Percentiles rank a stretch among this genome's conserved stretches.
Evolutionary conservation across 371 early-diverging fungal species (phyloP).

Genomic region (Mucor indicus): DNA sequence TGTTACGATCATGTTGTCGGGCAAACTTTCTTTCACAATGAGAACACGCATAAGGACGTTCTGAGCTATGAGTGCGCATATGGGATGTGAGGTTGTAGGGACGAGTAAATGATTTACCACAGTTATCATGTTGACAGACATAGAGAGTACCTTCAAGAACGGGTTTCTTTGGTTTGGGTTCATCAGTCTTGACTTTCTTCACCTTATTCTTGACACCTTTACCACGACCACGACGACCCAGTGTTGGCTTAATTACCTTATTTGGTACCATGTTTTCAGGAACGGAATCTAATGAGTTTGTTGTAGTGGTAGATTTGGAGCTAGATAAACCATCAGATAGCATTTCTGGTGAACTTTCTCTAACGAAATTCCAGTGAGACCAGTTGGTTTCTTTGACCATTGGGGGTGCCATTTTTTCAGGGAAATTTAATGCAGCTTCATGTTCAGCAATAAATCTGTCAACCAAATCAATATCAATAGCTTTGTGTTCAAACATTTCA

Average conservation of each 20-base stretch:
- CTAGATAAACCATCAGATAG: too few relatives aligned
- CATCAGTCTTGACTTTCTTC: neutral
- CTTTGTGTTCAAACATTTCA: too few relatives aligned
- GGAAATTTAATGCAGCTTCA: slow-evolving; percentile 21
- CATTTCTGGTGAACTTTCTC: too few relatives aligned
- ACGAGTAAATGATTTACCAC: slow-evolving; percentile 65
- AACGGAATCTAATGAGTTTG: too few relatives aligned
- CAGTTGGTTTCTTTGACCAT: slow-evolving; percentile 19
- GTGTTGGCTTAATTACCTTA: too few relatives aligned
- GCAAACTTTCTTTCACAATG: slow-evolving; percentile 43
- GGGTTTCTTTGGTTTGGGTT: too few relatives aligned
- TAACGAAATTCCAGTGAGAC: slow-evolving; percentile 18
- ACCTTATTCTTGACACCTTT: slow-evolving; percentile 22
- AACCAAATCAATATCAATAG: slow-evolving; percentile 16
- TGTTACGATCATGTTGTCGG: slow-evolving; percentile 50
- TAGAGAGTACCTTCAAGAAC: too few relatives aligned
- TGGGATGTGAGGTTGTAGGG: slow-evolving; percentile 73
- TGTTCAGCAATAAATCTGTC: slow-evolving; percentile 31
- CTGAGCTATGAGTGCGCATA: slow-evolving; percentile 60
- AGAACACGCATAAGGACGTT: slow-evolving; percentile 40
- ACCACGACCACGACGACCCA: slow-evolving; percentile 25
- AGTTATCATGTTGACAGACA: slow-evolving; percentile 43
- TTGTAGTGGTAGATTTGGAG: too few relatives aligned
- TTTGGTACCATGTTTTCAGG: too few relatives aligned
- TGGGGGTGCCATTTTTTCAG: too few relatives aligned